phyloP scores from a whole-genome alignment of 148 eudicot species.

The Silene conica region DNA sequence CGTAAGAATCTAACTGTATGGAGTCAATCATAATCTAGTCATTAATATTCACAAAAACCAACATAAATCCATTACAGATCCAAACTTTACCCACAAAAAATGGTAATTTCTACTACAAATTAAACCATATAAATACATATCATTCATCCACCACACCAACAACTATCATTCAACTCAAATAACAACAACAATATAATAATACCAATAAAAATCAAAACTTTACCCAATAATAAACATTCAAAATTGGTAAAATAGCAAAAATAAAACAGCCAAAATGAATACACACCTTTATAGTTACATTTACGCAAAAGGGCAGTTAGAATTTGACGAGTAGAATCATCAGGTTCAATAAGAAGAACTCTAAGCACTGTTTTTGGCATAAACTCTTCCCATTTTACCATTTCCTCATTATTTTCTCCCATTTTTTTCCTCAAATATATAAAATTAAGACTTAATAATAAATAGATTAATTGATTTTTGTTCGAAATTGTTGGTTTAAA shows the following conservation, averaged over 20 bases:
- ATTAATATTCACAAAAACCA: background rate
- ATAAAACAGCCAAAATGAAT: background rate
- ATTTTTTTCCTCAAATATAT: background rate
- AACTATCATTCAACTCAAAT: background rate
- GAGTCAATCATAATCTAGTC: background rate
- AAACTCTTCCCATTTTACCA: conserved; percentile 39
- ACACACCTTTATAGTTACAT: conserved; percentile 51
- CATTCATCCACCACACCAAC: background rate
- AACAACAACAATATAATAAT: too few species aligned
- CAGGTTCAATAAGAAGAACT: conserved; percentile 59
- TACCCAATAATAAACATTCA: background rate
- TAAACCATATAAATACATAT: background rate
- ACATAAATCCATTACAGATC: background rate
- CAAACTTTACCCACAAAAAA: background rate
- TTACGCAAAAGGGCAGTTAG: conserved; percentile 50
- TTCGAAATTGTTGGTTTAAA: background rate
- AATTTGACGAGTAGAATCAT: conserved; percentile 60
- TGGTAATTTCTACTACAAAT: too few species aligned
- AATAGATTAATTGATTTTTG: too few species aligned
- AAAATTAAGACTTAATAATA: background rate
- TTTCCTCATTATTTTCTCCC: conserved; percentile 18
- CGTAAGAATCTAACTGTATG: too few species aligned
- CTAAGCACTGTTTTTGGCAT: conserved; percentile 42
- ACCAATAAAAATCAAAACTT: background rate
- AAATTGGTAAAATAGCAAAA: background rate